Conservation (phyloP, 2,329 filamentous ascomycete genomes). For the Sphaerulina populicola region DNA sequence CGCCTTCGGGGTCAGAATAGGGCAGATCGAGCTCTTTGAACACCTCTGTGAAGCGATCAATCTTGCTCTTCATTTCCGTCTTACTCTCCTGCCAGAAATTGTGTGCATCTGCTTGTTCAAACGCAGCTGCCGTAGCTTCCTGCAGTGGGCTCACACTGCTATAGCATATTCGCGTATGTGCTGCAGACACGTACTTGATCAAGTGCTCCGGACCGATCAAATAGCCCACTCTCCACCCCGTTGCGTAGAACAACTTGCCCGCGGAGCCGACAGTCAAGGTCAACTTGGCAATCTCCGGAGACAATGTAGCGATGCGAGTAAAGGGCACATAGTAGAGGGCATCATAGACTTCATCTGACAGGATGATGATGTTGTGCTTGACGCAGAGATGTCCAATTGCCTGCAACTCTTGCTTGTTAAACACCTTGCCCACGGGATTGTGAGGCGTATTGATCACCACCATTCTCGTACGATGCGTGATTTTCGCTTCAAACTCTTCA, state of each 20-base stretch:
- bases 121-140: conserved; percentile 87
- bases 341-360: conserved; percentile 65
- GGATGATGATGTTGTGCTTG: conserved; percentile 84
- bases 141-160: conserved; percentile 87
- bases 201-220: conserved; percentile 81
- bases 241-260: conserved; percentile 97
- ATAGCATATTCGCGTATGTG: conserved; percentile 95
- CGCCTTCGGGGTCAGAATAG: conserved; percentile 88
- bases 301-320: conserved; percentile 82
- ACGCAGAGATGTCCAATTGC: conserved; percentile 82
- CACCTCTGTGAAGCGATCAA: conserved; percentile 71
- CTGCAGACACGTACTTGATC: conserved; percentile 83
- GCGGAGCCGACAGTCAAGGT: conserved; percentile 92
- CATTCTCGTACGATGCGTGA: conserved; percentile 89
- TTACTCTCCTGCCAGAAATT: conserved; percentile 84
- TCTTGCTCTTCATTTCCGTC: conserved; percentile 80
- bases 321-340: conserved; percentile 92
- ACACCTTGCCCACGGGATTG: conserved; percentile 96
- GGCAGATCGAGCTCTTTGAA: conserved; percentile 44
- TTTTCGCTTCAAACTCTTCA: conserved; percentile 67
- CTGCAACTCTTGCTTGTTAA: conserved; percentile 72
- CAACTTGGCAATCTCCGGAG: conserved; percentile 76
- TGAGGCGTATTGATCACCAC: conserved; percentile 84
- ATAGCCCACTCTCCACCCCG: conserved; percentile 94
- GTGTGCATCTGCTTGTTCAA: conserved; percentile 75